Conservation (phyloP, 78 protist species). For the Guillardia theta region DNA sequence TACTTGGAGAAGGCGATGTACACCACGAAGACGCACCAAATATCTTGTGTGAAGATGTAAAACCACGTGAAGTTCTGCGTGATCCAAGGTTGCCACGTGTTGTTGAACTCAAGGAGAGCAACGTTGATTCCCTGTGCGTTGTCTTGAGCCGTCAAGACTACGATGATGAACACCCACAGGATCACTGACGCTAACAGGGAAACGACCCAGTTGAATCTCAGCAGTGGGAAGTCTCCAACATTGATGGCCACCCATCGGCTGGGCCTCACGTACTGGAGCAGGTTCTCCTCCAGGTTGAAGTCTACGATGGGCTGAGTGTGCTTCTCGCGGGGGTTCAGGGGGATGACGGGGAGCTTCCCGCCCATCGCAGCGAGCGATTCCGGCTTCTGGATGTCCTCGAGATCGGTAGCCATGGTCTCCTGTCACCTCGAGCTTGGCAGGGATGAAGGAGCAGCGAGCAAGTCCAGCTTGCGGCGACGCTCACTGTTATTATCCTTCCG, state of each 20-base stretch:
- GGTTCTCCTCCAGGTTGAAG: neutral
- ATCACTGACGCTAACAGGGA: neutral
- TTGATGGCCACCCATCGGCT: neutral
- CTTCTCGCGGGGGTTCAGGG: neutral
- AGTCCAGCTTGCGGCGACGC: too few relatives aligned
- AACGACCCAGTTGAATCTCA: neutral
- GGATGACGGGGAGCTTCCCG: neutral
- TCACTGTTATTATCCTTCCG: too few relatives aligned
- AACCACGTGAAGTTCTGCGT: constrained; percentile 1
- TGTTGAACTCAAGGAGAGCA: neutral
- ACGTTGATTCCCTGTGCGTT: neutral
- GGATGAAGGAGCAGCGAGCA: too few relatives aligned
- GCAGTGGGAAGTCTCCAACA: neutral
- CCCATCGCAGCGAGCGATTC: too few relatives aligned
- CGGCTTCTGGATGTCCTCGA: too few relatives aligned
- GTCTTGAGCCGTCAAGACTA: neutral
- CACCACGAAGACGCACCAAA: neutral
- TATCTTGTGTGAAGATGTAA: neutral
- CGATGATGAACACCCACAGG: neutral
- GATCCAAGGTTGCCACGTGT: neutral
- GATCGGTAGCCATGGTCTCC: too few relatives aligned
- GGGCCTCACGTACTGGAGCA: neutral
- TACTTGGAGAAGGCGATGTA: neutral
- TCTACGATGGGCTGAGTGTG: neutral
- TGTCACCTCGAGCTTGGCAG: too few relatives aligned